Evolutionary conservation across 441 rosid genomes (phyloP).

Genomic region (Gossypium aridum): DNA sequence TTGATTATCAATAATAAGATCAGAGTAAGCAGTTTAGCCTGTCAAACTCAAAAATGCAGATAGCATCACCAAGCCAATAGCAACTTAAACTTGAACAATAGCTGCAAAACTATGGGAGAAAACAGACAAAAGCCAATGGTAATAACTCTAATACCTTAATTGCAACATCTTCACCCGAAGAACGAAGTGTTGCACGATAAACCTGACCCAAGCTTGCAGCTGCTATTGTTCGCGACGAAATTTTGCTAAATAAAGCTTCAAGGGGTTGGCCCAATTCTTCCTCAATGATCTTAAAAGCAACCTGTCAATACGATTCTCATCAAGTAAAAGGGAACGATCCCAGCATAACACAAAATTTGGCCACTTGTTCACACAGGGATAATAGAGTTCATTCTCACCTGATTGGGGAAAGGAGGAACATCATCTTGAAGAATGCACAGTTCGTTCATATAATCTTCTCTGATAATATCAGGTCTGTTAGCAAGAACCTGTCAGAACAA

Average conservation of each 20-base stretch:
- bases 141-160: slow-evolving; percentile 58
- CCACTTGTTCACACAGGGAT: background rate
- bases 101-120: background rate
- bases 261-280: slow-evolving; percentile 90
- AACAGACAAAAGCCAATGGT: background rate
- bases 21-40: background rate
- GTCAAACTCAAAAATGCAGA: background rate
- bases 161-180: slow-evolving; percentile 91
- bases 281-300: slow-evolving; percentile 85
- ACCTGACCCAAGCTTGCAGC: slow-evolving; percentile 98
- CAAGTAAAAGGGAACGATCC: slow-evolving; percentile 13
- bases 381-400: slow-evolving; percentile 32
- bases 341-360: background rate
- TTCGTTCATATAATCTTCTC: slow-evolving; percentile 97
- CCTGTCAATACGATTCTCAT: slow-evolving; percentile 33
- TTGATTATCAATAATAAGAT: background rate
- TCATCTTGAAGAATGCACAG: slow-evolving; percentile 96
- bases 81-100: background rate
- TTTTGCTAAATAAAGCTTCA: slow-evolving; percentile 80
- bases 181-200: slow-evolving; percentile 84
- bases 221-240: slow-evolving; percentile 80
- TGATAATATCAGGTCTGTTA: slow-evolving; percentile 83
- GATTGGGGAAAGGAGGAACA: slow-evolving; percentile 88
- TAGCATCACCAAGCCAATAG: background rate
- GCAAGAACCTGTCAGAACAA: slow-evolving; percentile 61